Evolutionary conservation across 371 early-diverging fungal genomes (phyloP), one percentile per base, ranked within the genome.

Genomic region (Capillidium heterosporum): DNA sequence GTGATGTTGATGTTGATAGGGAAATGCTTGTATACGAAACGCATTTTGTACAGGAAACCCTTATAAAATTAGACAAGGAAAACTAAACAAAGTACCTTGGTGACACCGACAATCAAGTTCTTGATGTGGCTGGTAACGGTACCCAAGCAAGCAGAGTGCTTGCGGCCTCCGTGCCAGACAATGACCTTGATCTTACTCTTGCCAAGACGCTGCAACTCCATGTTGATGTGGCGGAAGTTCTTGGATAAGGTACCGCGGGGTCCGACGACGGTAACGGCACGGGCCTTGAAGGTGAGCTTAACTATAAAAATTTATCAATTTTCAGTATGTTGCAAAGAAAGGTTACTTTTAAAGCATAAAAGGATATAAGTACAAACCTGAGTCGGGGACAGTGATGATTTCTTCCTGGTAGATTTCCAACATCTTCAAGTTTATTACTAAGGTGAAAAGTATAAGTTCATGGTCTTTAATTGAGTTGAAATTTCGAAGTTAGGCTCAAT

Each of bases 41-140:
- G 96, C 90, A 99, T 85, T 82, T 92, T 95, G 88, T 99, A 99
- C 74, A 87, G 80, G 87, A 85, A 99, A 57, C 99, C 99, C 76
- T 80, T 44, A 15, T 29, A 39, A n/a, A 59, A 46, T 59, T 21
- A 24, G 21, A 59, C 23, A 26, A 21, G 40, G 11, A 47, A 31
- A 0, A 35, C 23, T 23, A 24, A 15, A 28, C 13, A 31, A 55
- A 56, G 21, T 39, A 73, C 75, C 77, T 90, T 90, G 71, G 96
- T 97, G 64, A 96, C 98, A 75, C 99, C 99, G 60, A 74, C 84
- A 73, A 98, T 91, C 85, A 95, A 82, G 85, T 99, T 99, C 74
- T 83, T 78, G 68, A 99, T 87, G 73, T 92, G 82, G 61, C 95
- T 88, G 70, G 90, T 85, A 64, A 95, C 86, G 54, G 99, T 99